Evolutionary conservation across 441 rosid genomes (phyloP), one percentile per base, ranked within the genome.

Genomic region (Cnidoscolus chayamansa): DNA sequence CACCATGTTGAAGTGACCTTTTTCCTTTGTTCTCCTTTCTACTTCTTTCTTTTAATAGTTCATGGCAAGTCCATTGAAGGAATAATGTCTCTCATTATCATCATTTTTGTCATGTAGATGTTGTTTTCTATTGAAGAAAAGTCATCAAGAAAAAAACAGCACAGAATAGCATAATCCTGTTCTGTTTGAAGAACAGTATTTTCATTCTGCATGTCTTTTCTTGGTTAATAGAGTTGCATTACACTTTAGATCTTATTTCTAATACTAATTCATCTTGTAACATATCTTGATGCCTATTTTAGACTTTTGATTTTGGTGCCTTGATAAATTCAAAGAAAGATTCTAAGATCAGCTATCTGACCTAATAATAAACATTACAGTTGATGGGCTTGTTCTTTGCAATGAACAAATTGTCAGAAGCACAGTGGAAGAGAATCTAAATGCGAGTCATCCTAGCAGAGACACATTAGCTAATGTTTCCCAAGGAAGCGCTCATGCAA

Each of bases 371-470:
- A 69, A 63, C 54, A 17, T 75, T 76, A 67, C 86, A 90, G 96
- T 91, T 77, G 97, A 91, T 81, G 95, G 87, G 73, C 92, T 91
- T 80, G 83, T 88, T 72, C 84, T 83, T 63, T 91, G 98, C 92
- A 91, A 90, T 74, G 86, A 86, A 82, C 90, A 86, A 78, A 76
- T 79, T 50, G 77, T 77, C 62, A 81, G 90, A 81, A 83, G 84
- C 68, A 68, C 71, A 2, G 20, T 65, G 76, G 92, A 83, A 67
- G 88, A 82, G 60, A 83, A 79, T 81, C 81, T 72, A 61, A 85
- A 83, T 71, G 74, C 61, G 31, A 81, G 83, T 74, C 81, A 61
- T 64, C 72, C 79, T 55, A 70, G 57, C 74, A 78, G 70, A 32
- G 80, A 80, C 48, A 74, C 65, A 56, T 45, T 47, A 65, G 71